These are phyloP conservation scores for Firmiana major DNA, from an alignment of 345 rosid genomes.

Conservation along the genomic window DNA sequence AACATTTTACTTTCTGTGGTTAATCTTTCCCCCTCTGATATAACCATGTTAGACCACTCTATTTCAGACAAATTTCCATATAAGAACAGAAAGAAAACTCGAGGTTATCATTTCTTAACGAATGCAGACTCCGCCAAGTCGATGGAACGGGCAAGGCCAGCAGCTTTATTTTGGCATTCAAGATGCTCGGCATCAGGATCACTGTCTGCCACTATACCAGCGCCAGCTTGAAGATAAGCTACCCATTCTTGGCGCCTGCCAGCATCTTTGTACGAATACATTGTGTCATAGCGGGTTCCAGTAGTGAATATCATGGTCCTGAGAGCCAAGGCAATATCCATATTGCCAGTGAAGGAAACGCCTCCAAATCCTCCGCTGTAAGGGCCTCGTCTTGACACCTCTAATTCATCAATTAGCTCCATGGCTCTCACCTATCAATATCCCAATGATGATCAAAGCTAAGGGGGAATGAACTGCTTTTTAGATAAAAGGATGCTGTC, in stretches of 20 bases:
- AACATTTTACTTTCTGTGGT: neutral
- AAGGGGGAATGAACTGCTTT: no score
- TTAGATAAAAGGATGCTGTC: no score
- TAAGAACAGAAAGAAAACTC: neutral
- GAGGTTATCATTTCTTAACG: conserved; percentile 22
- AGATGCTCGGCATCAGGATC: conserved; percentile 64
- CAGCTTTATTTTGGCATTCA: conserved; percentile 80
- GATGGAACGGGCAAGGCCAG: conserved; percentile 78
- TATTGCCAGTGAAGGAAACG: conserved; percentile 73
- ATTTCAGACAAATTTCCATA: neutral
- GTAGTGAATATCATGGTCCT: conserved; percentile 84
- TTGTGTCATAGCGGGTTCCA: conserved; percentile 52
- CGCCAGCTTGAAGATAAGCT: conserved; percentile 83
- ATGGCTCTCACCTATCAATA: conserved; percentile 60
- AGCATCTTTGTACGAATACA: conserved; percentile 55
- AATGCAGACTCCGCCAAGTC: conserved; percentile 84
- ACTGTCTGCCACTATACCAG: conserved; percentile 82
- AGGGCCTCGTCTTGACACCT: conserved; percentile 75
- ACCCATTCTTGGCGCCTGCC: conserved; percentile 65
- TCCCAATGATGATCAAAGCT: conserved; percentile 3
- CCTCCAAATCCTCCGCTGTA: conserved; percentile 88
- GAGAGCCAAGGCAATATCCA: conserved; percentile 84
- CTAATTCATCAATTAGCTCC: conserved; percentile 77
- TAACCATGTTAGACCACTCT: neutral
- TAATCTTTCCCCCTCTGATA: neutral